Base-by-base conservation (phyloP, 345 rosid species). In the Eucalyptus regnans region DNA sequence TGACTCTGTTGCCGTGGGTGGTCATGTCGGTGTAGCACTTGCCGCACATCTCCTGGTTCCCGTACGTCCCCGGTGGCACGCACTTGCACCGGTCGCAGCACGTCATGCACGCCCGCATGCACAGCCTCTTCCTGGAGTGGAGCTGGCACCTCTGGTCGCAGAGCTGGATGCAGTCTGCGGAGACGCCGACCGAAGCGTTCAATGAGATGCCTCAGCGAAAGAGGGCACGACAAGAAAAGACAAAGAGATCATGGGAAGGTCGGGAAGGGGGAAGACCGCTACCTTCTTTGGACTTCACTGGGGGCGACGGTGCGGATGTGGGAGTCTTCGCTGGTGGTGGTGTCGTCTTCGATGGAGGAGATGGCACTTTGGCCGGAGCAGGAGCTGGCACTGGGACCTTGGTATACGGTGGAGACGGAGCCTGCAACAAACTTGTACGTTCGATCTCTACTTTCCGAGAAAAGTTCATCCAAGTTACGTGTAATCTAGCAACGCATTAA, bases 81-180 rank as follows among this genome's bases (percentile, higher is more conserved):
- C 99, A 97, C 89, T 93, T 97, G 96, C 99, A 97, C 84, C 98
- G 91, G 91, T 92, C 92, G 87, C 99, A 97, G 93, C 99, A 97
- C 81, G 98, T 94, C 91, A 92, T 87, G 94, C 99, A 97, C 37
- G 97, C 99, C 91, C 99, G 93, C 84, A 88, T 50, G 90, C 99
- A 97, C 5, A 93, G 23, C 48, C 93, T 95, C 89, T 90, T 79
- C 92, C 98, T 96, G 4, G 99, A 97, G 86, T 97, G 99, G 86
- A 90, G 68, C 66, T 91, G 92, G 92, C 99, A 97, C 89, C 99
- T 93, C 12, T 90, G 90, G 71, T 92, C 96, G 89, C 99, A 97
- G 51, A 95, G 90, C 18, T 98, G 95, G 71, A 84, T 85, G 93
- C 99, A 97, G 91, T 96, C 98, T 96, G 93, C 87, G 37, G 17